Conservation (phyloP, 805 yeast species). For the Metschnikowia vanudenii region DNA sequence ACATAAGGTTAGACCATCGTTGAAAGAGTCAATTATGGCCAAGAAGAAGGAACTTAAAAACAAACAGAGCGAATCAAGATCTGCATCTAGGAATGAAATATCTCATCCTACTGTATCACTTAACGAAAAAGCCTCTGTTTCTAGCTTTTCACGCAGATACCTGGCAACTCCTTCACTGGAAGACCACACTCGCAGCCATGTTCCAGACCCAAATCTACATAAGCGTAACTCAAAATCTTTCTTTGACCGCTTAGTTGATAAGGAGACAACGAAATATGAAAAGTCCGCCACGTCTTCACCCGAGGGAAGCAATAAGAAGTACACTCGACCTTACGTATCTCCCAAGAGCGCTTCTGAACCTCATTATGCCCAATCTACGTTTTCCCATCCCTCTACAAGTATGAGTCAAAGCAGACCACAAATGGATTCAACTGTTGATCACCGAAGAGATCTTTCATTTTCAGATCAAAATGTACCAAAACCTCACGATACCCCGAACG, state of each 20-base stretch:
- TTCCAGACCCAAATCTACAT: background rate
- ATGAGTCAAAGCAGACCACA: background rate
- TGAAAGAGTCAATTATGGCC: conserved; percentile 47
- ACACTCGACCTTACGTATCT: background rate
- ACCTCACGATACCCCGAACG: background rate
- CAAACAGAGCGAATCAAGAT: conserved; percentile 20
- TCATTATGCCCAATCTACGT: conserved; percentile 17
- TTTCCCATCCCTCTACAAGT: conserved; percentile 10
- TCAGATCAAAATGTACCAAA: background rate
- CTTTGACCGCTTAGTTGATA: conserved; percentile 1
- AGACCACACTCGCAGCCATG: background rate
- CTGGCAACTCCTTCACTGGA: background rate
- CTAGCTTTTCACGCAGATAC: background rate
- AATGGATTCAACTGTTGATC: background rate
- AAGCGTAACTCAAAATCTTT: background rate
- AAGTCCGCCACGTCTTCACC: conserved; percentile 1
- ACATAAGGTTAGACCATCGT: conserved; percentile 41
- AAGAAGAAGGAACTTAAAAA: conserved; percentile 39
- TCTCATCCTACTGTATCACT: background rate
- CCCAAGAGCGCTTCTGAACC: conserved; percentile 7
- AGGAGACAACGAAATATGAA: background rate
- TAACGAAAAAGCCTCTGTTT: background rate
- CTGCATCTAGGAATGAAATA: conserved; percentile 18
- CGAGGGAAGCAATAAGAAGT: background rate
- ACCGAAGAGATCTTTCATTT: background rate